Percentiles rank a stretch among this genome's conserved stretches.
phyloP scores from a whole-genome alignment of 352 stramenopile species.

The Lagenidium giganteum region DNA sequence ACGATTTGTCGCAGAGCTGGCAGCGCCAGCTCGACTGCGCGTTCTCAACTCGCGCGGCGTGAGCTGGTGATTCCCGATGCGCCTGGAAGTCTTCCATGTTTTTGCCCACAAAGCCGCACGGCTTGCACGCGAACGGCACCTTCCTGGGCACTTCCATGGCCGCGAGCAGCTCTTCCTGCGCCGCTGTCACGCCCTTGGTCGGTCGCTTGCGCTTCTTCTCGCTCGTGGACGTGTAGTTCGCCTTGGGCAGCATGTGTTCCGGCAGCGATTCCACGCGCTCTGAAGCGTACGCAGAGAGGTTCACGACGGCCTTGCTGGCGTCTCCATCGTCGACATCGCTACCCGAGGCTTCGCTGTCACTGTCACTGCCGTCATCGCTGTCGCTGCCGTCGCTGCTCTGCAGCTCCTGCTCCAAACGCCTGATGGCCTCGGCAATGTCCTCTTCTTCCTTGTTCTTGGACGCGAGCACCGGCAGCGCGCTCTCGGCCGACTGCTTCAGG shows the following conservation, averaged over 20 bases:
- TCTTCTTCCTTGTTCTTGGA: slow-evolving; percentile 20
- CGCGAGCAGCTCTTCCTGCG: slow-evolving; percentile 30
- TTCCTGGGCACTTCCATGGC: slow-evolving; percentile 60
- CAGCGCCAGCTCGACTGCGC: slow-evolving; percentile 35
- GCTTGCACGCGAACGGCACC: slow-evolving; percentile 80
- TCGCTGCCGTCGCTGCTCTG: slow-evolving; percentile 17
- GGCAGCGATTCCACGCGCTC: slow-evolving; percentile 65
- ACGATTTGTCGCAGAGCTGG: slow-evolving; percentile 68
- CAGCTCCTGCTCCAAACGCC: slow-evolving; percentile 65
- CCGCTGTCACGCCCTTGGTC: slow-evolving; percentile 17
- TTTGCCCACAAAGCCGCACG: slow-evolving; percentile 71
- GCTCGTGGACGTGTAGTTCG: slow-evolving; percentile 9
- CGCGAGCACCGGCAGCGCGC: slow-evolving; percentile 23
- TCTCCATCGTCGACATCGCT: slow-evolving; percentile 5
- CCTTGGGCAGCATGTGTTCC: slow-evolving; percentile 42
- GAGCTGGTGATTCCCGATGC: slow-evolving; percentile 41
- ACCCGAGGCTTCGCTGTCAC: neutral
- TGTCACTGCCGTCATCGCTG: slow-evolving; percentile 17
- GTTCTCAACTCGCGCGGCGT: slow-evolving; percentile 30
- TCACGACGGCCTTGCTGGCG: slow-evolving; percentile 31
- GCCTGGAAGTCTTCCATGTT: slow-evolving; percentile 58
- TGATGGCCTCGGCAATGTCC: slow-evolving; percentile 64
- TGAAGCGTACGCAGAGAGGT: slow-evolving; percentile 55
- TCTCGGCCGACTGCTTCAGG: slow-evolving; percentile 72
- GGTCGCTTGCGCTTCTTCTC: slow-evolving; percentile 39